A percentile compares a stretch with the other conserved stretches of the same genome.
Conservation (phyloP, 257 asterid species). For the Verbena officinalis region DNA sequence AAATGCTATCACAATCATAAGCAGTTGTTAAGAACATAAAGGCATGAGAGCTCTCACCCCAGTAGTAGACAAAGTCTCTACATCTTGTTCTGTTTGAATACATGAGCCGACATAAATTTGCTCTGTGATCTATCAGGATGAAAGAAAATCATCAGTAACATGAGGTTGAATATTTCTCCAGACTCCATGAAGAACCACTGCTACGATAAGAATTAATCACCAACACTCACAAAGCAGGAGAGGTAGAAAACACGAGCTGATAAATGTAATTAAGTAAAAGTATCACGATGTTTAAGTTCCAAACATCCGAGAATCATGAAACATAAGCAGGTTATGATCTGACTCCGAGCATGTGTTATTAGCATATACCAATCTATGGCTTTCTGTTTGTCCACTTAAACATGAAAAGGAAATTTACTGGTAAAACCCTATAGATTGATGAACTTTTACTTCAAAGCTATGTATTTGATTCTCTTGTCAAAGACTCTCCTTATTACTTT, state of each 20-base stretch:
- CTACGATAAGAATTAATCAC: constrained; percentile 5
- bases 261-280: not conserved
- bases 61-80: constrained; percentile 58
- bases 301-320: constrained; percentile 10
- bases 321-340: constrained; percentile 8
- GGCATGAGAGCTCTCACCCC: constrained; percentile 53
- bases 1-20: constrained; percentile 20
- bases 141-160: constrained; percentile 24
- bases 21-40: constrained; percentile 11
- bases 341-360: constrained; percentile 6
- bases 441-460: no score
- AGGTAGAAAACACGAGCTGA: constrained; percentile 8
- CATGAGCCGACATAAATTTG: constrained; percentile 96
- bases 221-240: not conserved
- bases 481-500: no score
- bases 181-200: constrained; percentile 16
- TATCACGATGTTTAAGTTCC: not conserved
- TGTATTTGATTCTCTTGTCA: no score
- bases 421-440: no score
- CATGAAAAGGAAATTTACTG: no score
- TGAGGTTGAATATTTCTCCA: constrained; percentile 15
- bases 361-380: no score
- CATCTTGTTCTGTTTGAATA: constrained; percentile 81
- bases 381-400: no score
- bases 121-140: constrained; percentile 78